Conservation (phyloP, 2,329 filamentous ascomycete species). For the Botryotinia globosa region DNA sequence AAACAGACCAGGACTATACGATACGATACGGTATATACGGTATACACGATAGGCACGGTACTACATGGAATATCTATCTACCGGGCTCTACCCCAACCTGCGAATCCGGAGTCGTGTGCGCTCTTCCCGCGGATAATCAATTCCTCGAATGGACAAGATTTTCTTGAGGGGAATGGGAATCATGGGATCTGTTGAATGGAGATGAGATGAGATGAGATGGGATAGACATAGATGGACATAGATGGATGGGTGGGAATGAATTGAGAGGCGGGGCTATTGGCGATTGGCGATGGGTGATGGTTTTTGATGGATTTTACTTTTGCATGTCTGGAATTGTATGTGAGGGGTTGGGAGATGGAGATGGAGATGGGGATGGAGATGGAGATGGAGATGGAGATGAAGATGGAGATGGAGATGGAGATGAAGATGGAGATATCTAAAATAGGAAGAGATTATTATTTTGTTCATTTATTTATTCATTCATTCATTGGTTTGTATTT, state of each 20-base stretch:
- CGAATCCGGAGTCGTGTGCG: neutral
- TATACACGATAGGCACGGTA: too few relatives aligned
- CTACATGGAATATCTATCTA: too few relatives aligned
- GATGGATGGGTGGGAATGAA: neutral
- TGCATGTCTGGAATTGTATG: neutral
- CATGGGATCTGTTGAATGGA: too few relatives aligned
- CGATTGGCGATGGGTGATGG: neutral
- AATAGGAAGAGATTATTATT: neutral
- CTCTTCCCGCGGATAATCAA: neutral
- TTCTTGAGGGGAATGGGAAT: too few relatives aligned
- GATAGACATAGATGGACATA: neutral
- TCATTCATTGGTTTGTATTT: neutral
- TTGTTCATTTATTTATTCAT: neutral
- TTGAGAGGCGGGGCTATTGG: neutral
- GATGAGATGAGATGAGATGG: neutral
- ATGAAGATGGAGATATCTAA: neutral
- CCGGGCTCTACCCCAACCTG: neutral
- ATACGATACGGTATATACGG: neutral
- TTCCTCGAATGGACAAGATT: neutral
- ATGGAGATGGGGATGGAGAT: neutral
- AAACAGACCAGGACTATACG: neutral
- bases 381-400: neutral
- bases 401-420: neutral
- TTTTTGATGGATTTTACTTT: neutral
- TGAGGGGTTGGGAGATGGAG: neutral